Base-by-base conservation (phyloP, 2,329 filamentous ascomycete species). In the Cladosporium sp. region DNA sequence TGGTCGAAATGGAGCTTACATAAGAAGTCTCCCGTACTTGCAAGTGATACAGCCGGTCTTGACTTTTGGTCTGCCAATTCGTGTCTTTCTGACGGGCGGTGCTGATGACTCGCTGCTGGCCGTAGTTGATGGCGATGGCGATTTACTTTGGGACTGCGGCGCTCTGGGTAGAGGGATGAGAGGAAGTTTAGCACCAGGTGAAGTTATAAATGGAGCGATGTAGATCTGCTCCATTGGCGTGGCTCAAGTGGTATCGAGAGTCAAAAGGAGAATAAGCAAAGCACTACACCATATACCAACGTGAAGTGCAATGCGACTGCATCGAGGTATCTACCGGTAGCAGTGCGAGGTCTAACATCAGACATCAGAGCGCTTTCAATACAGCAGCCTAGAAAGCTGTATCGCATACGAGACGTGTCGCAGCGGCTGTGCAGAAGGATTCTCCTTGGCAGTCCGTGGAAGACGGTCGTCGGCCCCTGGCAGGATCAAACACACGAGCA, bases 21-120 rank as follows among this genome's bases (percentile, higher is more conserved):
- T 9, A 5, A 32, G 3, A 82, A 9, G 78, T 88, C 77, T n/a
- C n/a, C n/a, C 7, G 64, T 78, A 48, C 17, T 61, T 44, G 19
- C 47, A 39, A 47, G 58, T 20, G 60, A 52, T 4, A 44, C 59
- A 54, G 17, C 49, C 35, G 24, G 55, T 57, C 28, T 50, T 57
- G 24, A 57, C 45, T 51, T 57, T 57, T 25, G 55, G 45, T 19
- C 20, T 57, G 36, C 55, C 28, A 15, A 50, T 20, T 3, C 55
- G 45, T 8, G n/a, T 51, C 13, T 24, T 36, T n/a, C 48, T 32
- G 35, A 51, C 20, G 3, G 37, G 35, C 12, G 25, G 36, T 24
- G 19, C 7, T n/a, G 13, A n/a, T 34, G 22, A 13, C 4, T 51
- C 28, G 36, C 8, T 32, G 36, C 25, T 35, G 7, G 44, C 28